phyloP scores from a whole-genome alignment of 352 stramenopile genomes.

The Globisporangium cylindrosporum region DNA sequence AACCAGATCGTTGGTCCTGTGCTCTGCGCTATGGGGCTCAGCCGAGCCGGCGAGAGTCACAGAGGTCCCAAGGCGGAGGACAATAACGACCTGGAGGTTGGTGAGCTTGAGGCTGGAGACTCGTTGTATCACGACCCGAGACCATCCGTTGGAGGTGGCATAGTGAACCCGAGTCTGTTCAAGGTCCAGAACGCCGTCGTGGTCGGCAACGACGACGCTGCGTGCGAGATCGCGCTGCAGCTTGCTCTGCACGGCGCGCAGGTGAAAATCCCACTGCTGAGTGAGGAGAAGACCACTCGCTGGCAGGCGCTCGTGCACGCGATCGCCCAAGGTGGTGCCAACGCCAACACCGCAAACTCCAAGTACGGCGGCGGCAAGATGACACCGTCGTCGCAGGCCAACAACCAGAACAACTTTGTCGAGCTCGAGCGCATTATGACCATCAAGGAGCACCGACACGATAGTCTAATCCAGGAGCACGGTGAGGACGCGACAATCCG shows the following conservation, averaged over 20 bases:
- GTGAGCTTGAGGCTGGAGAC: not conserved
- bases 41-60: not conserved
- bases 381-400: not conserved
- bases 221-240: not conserved
- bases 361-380: not conserved
- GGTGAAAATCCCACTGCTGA: not conserved
- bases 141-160: not conserved
- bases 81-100: not conserved
- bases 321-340: not conserved
- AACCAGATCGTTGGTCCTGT: not conserved
- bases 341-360: not conserved
- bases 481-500: conserved; percentile 4
- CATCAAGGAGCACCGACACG: not conserved
- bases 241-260: not conserved
- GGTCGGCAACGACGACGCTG: not conserved
- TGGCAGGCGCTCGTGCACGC: not conserved
- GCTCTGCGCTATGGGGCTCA: not conserved
- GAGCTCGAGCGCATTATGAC: conserved; percentile 6
- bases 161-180: not conserved
- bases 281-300: not conserved
- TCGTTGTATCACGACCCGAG: not conserved
- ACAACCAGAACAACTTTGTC: not conserved
- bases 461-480: not conserved
- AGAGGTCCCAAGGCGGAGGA: not conserved
- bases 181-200: not conserved